Percentiles rank a stretch among this genome's conserved stretches.
Evolutionary conservation across 495 filamentous ascomycete genomes (phyloP).

Genomic region (Penicillium psychrofluorescens): DNA sequence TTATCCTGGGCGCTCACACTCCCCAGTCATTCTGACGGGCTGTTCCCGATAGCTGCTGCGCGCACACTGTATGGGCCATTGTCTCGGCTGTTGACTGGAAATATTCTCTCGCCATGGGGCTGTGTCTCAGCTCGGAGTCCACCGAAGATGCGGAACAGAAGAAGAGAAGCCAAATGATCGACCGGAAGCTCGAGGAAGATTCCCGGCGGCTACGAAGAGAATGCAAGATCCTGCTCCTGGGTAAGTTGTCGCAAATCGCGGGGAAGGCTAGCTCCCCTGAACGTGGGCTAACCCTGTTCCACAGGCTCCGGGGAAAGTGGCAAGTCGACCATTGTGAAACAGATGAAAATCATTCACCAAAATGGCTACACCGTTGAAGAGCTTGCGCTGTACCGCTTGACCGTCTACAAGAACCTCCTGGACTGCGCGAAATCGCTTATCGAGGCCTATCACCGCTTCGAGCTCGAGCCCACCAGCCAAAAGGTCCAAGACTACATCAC

Average conservation of each 20-base stretch:
- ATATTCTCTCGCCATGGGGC: conserved; percentile 58
- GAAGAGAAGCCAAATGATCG: conserved; percentile 90
- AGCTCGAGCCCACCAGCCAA: conserved; percentile 64
- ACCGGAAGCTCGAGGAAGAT: conserved; percentile 87
- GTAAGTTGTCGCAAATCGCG: conserved; percentile 43
- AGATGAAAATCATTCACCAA: conserved; percentile 99
- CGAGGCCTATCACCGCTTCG: conserved; percentile 79
- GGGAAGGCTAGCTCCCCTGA: neutral
- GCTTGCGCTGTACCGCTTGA: conserved; percentile 83
- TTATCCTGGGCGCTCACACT: neutral
- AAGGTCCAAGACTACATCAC: conserved; percentile 67
- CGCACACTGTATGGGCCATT: conserved; percentile 19
- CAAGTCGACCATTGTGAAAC: conserved; percentile 98
- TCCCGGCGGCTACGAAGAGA: conserved; percentile 82
- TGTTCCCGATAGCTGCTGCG: conserved; percentile 22
- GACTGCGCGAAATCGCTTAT: conserved; percentile 94
- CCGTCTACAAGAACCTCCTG: conserved; percentile 94
- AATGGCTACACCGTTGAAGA: conserved; percentile 93
- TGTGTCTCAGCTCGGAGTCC: conserved; percentile 73
- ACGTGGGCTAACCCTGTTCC: conserved; percentile 3
- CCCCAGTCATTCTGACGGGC: conserved; percentile 14
- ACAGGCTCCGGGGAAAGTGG: conserved; percentile 95
- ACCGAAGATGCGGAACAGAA: conserved; percentile 81
- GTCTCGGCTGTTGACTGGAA: conserved; percentile 9
- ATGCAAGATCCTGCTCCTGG: conserved; percentile 96